A percentile compares a stretch with the other conserved stretches of the same genome.
phyloP scores from a whole-genome alignment of 495 filamentous ascomycete species.

The Aspergillus homomorphus region DNA sequence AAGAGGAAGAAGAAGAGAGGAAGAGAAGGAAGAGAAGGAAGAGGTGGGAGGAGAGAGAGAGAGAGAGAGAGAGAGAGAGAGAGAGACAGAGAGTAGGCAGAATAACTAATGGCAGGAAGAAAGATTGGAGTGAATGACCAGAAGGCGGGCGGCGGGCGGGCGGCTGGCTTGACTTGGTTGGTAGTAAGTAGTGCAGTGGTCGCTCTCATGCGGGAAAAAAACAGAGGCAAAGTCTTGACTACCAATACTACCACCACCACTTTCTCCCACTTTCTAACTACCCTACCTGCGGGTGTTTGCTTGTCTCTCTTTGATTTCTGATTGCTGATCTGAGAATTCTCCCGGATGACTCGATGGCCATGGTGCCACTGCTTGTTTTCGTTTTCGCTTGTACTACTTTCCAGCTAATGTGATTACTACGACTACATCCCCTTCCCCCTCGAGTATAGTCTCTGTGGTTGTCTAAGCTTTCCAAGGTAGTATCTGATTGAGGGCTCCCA shows the following conservation, averaged over 20 bases:
- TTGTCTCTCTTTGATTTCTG: background rate
- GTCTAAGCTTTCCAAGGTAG: background rate
- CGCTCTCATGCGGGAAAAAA: too few species aligned
- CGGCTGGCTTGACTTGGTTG: background rate
- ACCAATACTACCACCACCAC: background rate
- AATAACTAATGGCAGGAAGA: too few species aligned
- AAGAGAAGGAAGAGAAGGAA: conserved; percentile 27
- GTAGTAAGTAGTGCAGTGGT: too few species aligned
- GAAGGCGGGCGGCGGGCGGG: too few species aligned
- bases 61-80: conserved; percentile 12
- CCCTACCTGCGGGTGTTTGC: background rate
- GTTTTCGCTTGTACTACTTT: background rate
- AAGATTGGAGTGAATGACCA: background rate
- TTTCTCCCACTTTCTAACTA: too few species aligned
- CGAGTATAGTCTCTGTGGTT: background rate
- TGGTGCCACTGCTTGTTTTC: background rate
- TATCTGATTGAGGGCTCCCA: background rate
- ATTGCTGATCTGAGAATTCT: background rate
- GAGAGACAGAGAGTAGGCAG: too few species aligned
- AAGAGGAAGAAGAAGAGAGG: conserved; percentile 22
- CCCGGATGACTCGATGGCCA: background rate
- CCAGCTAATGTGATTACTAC: background rate
- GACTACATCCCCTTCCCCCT: background rate
- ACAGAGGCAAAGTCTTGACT: background rate
- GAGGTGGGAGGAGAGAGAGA: conserved; percentile 23